These are phyloP conservation scores for Aspergillus sergii DNA, from an alignment of 2,329 filamentous ascomycete genomes.

Conservation along the genomic window DNA sequence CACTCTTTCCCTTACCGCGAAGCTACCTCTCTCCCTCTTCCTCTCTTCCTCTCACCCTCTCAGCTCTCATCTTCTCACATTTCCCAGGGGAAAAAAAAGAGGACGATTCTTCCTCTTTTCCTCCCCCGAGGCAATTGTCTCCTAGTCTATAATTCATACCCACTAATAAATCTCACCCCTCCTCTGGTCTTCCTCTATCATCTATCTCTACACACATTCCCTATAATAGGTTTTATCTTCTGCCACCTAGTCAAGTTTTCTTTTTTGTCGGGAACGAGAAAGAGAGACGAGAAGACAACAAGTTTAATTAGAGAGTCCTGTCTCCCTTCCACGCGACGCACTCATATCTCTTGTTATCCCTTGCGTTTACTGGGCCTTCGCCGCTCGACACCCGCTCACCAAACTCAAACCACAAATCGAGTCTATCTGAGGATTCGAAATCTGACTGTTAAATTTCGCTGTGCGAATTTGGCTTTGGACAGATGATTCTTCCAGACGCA, in stretches of 20 bases:
- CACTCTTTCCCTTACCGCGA: constrained; percentile 9
- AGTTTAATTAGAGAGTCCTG: constrained; percentile 3
- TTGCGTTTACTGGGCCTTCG: constrained; percentile 33
- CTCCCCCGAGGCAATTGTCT: constrained; percentile 4
- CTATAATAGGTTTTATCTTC: background rate
- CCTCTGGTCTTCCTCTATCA: background rate
- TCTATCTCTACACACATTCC: background rate
- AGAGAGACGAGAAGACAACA: constrained; percentile 5
- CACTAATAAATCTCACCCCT: constrained; percentile 1
- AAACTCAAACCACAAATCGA: constrained; percentile 23
- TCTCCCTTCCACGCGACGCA: constrained; percentile 35
- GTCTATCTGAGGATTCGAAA: constrained; percentile 18
- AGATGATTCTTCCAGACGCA: constrained; percentile 24
- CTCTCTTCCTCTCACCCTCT: constrained; percentile 16
- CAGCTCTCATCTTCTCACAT: constrained; percentile 18
- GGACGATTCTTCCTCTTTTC: constrained; percentile 6
- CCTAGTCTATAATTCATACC: background rate
- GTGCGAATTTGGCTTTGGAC: constrained; percentile 18
- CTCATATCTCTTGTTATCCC: constrained; percentile 27
- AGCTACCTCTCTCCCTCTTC: constrained; percentile 17
- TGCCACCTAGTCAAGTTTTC: background rate
- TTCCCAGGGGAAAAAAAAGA: constrained; percentile 14
- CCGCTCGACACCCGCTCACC: constrained; percentile 25
- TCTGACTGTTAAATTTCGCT: constrained; percentile 19
- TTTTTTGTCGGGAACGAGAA: background rate